Evolutionary conservation across 495 filamentous ascomycete species (phyloP), one percentile per base, ranked within the genome.

Genomic region (Beverwykella pulmonaria): DNA sequence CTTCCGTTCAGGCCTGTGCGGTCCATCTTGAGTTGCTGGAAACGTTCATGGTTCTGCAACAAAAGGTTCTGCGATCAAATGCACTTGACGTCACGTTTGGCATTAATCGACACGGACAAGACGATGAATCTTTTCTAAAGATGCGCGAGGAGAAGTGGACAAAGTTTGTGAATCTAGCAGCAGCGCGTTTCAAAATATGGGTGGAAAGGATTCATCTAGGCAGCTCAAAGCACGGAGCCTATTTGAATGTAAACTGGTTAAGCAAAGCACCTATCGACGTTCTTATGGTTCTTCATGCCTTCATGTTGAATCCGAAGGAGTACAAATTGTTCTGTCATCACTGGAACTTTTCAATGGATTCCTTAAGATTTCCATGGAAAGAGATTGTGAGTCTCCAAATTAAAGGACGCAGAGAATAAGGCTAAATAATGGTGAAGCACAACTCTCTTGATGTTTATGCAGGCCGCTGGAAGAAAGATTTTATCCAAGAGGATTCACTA

Each of bases 241-340:
- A 41, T 41, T 41, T 41, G 9, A 8, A 8, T 17, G 17, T 41
- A 41, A 41, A 41, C 36, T 17, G 8, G 17, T 17, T 41, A 41
- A 41, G 36, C n/a, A n/a, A n/a, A n/a, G n/a, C n/a, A 41, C 48
- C 10, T 23, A 1, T 71, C 87, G 91, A 96, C 73, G 86, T 96
- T 2, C 76, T 96, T 53, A 91, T 96, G 90, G 90, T 94, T 0
- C 93, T 89, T 90, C 92, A 96, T 75, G 80, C 89, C 1, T 89
- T 90, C 68, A 87, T 92, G 87, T 83, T 96, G 1, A 94, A 93
- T 65, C 92, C 92, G 0, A 80, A 88, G 25, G 79, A 79, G 53
- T 95, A n/a, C n/a, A n/a, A n/a, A n/a, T n/a, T n/a, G n/a, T n/a
- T n/a, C n/a, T 87, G 71, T 82, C 91, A 1, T 91, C 94, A 70